Percentiles rank a stretch among this genome's conserved stretches.
Evolutionary conservation across 2,329 filamentous ascomycete species (phyloP).

Genomic region (Exserohilum turcica): DNA sequence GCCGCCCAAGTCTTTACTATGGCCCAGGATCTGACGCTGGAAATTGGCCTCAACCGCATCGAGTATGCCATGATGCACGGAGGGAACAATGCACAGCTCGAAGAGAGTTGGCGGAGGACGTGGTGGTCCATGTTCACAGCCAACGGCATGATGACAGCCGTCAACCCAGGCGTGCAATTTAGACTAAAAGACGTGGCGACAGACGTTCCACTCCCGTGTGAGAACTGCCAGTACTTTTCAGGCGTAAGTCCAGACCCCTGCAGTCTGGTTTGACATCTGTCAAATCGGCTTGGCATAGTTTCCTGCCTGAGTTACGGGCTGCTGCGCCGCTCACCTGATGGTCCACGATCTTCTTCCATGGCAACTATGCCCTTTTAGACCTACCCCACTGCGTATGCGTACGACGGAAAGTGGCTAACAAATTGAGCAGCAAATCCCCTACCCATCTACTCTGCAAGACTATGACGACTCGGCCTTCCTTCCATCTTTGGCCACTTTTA

Average conservation of each 20-base stretch:
- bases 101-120: slow-evolving; percentile 84
- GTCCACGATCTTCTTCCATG: background rate
- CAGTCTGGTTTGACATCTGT: background rate
- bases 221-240: slow-evolving; percentile 71
- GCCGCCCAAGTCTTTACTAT: slow-evolving; percentile 70
- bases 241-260: slow-evolving; percentile 36
- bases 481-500: slow-evolving; percentile 72
- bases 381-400: background rate
- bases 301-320: slow-evolving; percentile 9
- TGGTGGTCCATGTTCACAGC: slow-evolving; percentile 90
- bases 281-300: slow-evolving; percentile 21
- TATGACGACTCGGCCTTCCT: slow-evolving; percentile 79
- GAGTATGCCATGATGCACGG: slow-evolving; percentile 70
- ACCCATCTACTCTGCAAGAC: slow-evolving; percentile 64
- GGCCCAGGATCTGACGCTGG: slow-evolving; percentile 73
- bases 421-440: slow-evolving; percentile 40
- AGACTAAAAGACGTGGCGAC: slow-evolving; percentile 68
- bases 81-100: slow-evolving; percentile 67
- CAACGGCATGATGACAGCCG: slow-evolving; percentile 82
- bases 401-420: slow-evolving; percentile 5
- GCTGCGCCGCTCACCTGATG: slow-evolving; percentile 3
- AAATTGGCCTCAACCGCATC: slow-evolving; percentile 75
- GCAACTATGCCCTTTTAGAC: slow-evolving; percentile 4
- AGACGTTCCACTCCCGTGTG: slow-evolving; percentile 78
- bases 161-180: slow-evolving; percentile 74